These are phyloP conservation scores for Tagetes erecta DNA, from an alignment of 129 eudicot species.

Conservation along the genomic window DNA sequence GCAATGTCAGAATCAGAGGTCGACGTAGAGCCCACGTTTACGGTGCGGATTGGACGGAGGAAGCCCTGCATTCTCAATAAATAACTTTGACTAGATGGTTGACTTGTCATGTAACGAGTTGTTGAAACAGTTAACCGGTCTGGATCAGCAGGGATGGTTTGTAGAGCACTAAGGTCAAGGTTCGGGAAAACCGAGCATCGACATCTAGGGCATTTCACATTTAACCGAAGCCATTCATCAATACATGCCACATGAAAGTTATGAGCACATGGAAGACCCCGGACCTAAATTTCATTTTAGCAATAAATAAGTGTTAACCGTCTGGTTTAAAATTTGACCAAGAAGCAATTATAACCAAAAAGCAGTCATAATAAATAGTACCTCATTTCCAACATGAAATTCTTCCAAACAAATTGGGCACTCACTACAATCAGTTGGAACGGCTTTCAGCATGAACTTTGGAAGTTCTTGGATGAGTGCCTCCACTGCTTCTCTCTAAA, in stretches of 20 bases:
- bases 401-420: conserved; percentile 98
- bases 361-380: conserved; percentile 26
- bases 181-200: conserved; percentile 96
- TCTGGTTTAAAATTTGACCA: neutral
- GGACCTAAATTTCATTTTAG: conserved; percentile 54
- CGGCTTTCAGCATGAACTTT: conserved; percentile 89
- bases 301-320: neutral
- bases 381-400: conserved; percentile 94
- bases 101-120: conserved; percentile 65
- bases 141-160: conserved; percentile 70
- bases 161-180: conserved; percentile 93
- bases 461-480: conserved; percentile 99
- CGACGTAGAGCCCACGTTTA: conserved; percentile 44
- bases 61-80: conserved; percentile 78
- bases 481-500: conserved; percentile 96
- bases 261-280: conserved; percentile 98
- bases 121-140: conserved; percentile 64
- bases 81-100: conserved; percentile 78
- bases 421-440: conserved; percentile 96
- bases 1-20: conserved; percentile 39
- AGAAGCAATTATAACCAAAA: neutral
- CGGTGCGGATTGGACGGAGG: conserved; percentile 64
- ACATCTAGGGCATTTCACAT: conserved; percentile 96
- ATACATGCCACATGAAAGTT: conserved; percentile 98
- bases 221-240: conserved; percentile 95